Evolutionary conservation across 768 basidiomycete genomes (phyloP).

Genomic region (Termitomyces heimii): DNA sequence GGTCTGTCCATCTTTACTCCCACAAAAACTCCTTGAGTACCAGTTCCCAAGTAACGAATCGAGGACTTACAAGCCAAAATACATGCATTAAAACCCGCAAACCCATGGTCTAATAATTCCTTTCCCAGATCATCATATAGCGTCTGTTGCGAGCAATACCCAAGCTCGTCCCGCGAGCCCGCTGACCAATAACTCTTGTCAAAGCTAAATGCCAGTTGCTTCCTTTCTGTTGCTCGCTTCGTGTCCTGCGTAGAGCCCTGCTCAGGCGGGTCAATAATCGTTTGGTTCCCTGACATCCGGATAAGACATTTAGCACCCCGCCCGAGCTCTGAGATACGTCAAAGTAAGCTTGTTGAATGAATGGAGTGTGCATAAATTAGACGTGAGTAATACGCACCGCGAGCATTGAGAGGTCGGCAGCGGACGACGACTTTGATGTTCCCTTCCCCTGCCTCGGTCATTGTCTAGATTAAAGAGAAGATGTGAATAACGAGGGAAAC

Average conservation of each 20-base stretch:
- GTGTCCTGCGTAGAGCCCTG: slow-evolving; percentile 56
- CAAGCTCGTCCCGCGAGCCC: slow-evolving; percentile 80
- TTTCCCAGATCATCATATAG: slow-evolving; percentile 92
- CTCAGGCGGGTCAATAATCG: slow-evolving; percentile 88
- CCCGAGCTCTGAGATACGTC: slow-evolving; percentile 61
- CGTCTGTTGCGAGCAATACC: slow-evolving; percentile 92
- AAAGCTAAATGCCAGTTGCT: slow-evolving; percentile 86
- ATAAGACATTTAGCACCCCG: slow-evolving; percentile 93
- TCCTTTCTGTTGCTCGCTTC: slow-evolving; percentile 86
- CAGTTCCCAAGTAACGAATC: background rate
- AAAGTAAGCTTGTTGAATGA: background rate
- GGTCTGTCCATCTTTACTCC: slow-evolving; percentile 66
- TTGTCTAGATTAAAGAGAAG: slow-evolving; percentile 5
- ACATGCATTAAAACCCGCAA: slow-evolving; percentile 96
- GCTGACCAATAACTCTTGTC: slow-evolving; percentile 99
- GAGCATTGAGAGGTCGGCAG: slow-evolving; percentile 93
- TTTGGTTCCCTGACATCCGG: slow-evolving; percentile 92
- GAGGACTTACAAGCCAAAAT: slow-evolving; percentile 90
- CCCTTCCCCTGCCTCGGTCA: slow-evolving; percentile 78
- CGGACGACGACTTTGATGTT: slow-evolving; percentile 93
- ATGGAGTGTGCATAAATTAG: background rate
- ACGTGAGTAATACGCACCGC: slow-evolving; percentile 54
- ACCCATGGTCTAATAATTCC: slow-evolving; percentile 92
- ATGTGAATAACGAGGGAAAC: slow-evolving; percentile 4
- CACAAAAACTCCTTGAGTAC: background rate